phyloP scores from a whole-genome alignment of 177 flowering plant genomes.

The Vitis hybrid region DNA sequence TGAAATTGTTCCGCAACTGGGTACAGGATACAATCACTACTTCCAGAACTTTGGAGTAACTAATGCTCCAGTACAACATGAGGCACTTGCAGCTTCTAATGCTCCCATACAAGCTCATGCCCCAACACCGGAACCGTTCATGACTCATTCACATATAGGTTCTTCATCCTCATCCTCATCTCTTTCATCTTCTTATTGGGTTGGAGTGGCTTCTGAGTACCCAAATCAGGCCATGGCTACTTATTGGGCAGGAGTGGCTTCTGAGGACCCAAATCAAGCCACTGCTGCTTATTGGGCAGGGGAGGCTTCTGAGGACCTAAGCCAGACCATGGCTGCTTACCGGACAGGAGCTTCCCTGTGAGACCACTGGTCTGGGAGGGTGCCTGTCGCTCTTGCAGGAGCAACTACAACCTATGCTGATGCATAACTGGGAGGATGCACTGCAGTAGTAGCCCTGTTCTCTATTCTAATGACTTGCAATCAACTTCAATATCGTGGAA shows the following conservation, averaged over 20 bases:
- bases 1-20: not conserved
- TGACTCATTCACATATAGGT: not conserved
- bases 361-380: not conserved
- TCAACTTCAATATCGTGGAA: no score
- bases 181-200: conserved; percentile 15
- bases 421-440: no score
- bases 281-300: conserved; percentile 17
- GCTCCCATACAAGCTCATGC: conserved; percentile 6
- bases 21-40: not conserved
- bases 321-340: not conserved
- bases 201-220: conserved; percentile 6
- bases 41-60: not conserved
- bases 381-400: not conserved
- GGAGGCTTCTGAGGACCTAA: conserved; percentile 8
- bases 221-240: not conserved
- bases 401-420: not conserved
- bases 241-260: not conserved
- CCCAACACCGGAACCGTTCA: not conserved
- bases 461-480: no score
- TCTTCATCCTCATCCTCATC: conserved; percentile 1
- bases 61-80: no score
- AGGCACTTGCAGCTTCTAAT: no score
- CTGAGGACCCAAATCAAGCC: not conserved
- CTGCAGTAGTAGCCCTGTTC: no score
- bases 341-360: not conserved